Evolutionary conservation across 2,329 filamentous ascomycete species (phyloP).

Genomic region (Aspergillus luchuensis): DNA sequence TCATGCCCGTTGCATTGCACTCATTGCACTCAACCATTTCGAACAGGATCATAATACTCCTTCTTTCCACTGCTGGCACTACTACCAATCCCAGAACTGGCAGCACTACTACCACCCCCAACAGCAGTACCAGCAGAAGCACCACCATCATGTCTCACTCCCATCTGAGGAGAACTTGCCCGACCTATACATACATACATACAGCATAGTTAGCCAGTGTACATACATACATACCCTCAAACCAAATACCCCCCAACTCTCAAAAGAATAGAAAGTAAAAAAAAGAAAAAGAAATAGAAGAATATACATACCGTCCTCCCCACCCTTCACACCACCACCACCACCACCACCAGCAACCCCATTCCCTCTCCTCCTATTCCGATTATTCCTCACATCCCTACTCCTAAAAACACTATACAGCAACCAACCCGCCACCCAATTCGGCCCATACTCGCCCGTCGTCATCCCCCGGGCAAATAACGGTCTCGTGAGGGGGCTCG

Average conservation of each 20-base stretch:
- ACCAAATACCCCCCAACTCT: too few relatives aligned
- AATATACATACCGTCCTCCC: slow-evolving; percentile 20
- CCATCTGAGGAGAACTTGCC: slow-evolving; percentile 17
- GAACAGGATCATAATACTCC: slow-evolving; percentile 46
- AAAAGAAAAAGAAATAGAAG: background rate
- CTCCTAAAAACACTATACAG: slow-evolving; percentile 53
- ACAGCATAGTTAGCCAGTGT: background rate
- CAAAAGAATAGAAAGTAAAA: background rate
- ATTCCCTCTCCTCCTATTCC: slow-evolving; percentile 42
- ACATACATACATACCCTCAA: too few relatives aligned
- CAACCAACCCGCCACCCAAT: slow-evolving; percentile 51
- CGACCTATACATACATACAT: background rate
- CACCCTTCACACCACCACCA: background rate
- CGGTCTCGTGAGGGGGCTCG: slow-evolving; percentile 40
- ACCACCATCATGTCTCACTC: slow-evolving; percentile 15
- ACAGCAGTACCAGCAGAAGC: background rate
- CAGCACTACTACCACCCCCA: background rate
- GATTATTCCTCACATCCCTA: slow-evolving; percentile 49
- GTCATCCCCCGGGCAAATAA: slow-evolving; percentile 46
- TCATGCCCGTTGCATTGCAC: too few relatives aligned
- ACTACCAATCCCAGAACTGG: slow-evolving; percentile 17
- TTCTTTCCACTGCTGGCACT: slow-evolving; percentile 32
- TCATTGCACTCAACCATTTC: slow-evolving; percentile 34
- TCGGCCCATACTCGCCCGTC: slow-evolving; percentile 48
- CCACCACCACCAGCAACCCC: background rate